Evolutionary conservation across 2,329 filamentous ascomycete genomes (phyloP).

Genomic region (Leptographium wingfieldii): DNA sequence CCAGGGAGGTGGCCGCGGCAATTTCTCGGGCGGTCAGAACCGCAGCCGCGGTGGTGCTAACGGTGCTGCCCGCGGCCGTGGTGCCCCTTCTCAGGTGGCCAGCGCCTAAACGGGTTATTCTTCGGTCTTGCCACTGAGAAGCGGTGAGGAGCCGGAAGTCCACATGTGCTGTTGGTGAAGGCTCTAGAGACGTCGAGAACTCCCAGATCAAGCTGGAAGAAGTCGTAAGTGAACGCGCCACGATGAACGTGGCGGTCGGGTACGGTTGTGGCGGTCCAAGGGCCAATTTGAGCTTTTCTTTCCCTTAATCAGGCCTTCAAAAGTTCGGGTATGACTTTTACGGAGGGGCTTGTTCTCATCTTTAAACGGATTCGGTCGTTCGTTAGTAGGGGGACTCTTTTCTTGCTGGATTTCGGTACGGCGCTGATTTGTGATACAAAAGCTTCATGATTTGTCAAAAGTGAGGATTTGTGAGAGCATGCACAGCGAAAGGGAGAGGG

Average conservation of each 20-base stretch:
- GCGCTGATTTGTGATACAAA: conserved; percentile 10
- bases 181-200: neutral
- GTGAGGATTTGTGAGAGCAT: neutral
- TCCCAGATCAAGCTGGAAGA: neutral
- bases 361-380: neutral
- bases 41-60: conserved; percentile 54
- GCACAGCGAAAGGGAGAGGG: neutral
- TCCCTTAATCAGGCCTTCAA: neutral
- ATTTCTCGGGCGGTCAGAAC: conserved; percentile 48
- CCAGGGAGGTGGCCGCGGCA: conserved; percentile 50
- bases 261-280: neutral
- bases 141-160: too few species aligned
- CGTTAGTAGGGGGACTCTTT: conserved; percentile 1
- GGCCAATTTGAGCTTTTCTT: neutral
- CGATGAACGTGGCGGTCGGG: neutral
- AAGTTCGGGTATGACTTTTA: conserved; percentile 4
- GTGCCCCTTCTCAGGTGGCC: conserved; percentile 43
- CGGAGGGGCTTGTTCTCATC: neutral
- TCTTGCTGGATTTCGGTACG: conserved; percentile 9
- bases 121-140: too few species aligned
- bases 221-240: neutral
- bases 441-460: conserved; percentile 3
- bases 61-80: conserved; percentile 50
- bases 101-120: conserved; percentile 28
- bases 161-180: too few species aligned